Evolutionary conservation across 805 yeast species (phyloP).

Genomic region (Suhomyces xylopsoci): DNA sequence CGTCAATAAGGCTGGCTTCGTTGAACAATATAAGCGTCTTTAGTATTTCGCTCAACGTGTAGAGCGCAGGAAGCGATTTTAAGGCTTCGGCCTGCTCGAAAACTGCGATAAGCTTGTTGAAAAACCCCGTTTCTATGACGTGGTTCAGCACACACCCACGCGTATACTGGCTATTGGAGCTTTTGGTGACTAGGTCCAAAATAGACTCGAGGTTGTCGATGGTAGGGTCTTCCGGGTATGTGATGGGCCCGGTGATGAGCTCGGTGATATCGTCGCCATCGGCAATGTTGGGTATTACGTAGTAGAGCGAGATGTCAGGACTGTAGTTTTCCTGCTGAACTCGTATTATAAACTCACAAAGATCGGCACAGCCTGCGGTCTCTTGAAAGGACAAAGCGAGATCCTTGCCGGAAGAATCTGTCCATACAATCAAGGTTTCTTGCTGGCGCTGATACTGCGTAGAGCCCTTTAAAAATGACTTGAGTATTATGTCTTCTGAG

Average conservation of each 20-base stretch:
- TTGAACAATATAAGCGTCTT: slow-evolving; percentile 71
- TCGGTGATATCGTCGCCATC: slow-evolving; percentile 59
- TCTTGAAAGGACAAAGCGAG: slow-evolving; percentile 92
- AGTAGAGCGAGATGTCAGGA: slow-evolving; percentile 61
- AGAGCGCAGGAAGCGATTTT: slow-evolving; percentile 53
- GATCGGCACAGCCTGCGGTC: slow-evolving; percentile 77
- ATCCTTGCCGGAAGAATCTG: slow-evolving; percentile 69
- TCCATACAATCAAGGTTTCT: slow-evolving; percentile 93
- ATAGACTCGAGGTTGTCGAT: slow-evolving; percentile 51
- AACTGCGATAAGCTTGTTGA: slow-evolving; percentile 47
- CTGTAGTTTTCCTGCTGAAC: slow-evolving; percentile 57
- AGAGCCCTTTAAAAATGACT: slow-evolving; percentile 65
- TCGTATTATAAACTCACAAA: slow-evolving; percentile 76
- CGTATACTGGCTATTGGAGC: slow-evolving; percentile 60
- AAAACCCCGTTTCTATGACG: slow-evolving; percentile 52
- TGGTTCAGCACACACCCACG: slow-evolving; percentile 57
- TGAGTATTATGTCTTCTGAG: slow-evolving; percentile 55
- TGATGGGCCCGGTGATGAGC: slow-evolving; percentile 74
- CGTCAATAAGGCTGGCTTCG: slow-evolving; percentile 45
- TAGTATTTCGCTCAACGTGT: slow-evolving; percentile 66
- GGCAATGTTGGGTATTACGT: slow-evolving; percentile 51
- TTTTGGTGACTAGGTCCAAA: slow-evolving; percentile 55
- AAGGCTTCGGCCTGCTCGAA: slow-evolving; percentile 57
- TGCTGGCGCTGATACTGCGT: slow-evolving; percentile 91
- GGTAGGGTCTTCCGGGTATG: slow-evolving; percentile 58